Evolutionary conservation across 106 monocot genomes (phyloP), one percentile per base, ranked within the genome.

Genomic region (Triglochin maritima): DNA sequence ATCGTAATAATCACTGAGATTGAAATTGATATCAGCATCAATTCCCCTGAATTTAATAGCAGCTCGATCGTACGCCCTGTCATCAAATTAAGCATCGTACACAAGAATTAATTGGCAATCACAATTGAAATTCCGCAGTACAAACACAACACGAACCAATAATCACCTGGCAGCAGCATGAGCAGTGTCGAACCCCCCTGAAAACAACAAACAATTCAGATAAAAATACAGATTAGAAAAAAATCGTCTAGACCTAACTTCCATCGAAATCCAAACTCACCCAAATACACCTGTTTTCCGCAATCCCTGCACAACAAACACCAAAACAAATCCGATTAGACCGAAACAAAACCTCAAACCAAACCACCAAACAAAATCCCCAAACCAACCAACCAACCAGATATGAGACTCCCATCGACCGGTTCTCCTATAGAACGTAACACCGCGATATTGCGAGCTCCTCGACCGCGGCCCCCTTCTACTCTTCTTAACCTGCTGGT

Each of bases 361-460:
- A 53, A 50, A 17, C 14, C 2, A 66, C 4, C n/a, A n/a, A 13
- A 15, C 45, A 66, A 17, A 42, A 5, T 52, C 4, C 3, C 7
- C 6, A 4, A 50, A 50, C 10, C 9, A 12, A 9, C 9, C 14
- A 5, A 71, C 79, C 67, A 17, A 96, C 96, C 96, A 96, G 60
- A 96, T 96, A 68, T 96, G 96, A 48, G 96, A 96, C 76, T 96
- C 96, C 96, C 96, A 96, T 50, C 96, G 81, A 54, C 96, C 91
- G 16, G 91, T 91, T 59, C 96, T 81, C 63, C 96, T 72, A 76
- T 96, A 96, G 70, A 96, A 96, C 48, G 96, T 96, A 60, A 96
- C 96, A 4, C 96, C 96, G 9, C 91, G 79, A 72, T 96, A 96
- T 77, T 96, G 91, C 5, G 96, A 96, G 72, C 91, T 96, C 72